phyloP scores from a whole-genome alignment of 2,329 filamentous ascomycete species.

The Didymosphaeria variabile region DNA sequence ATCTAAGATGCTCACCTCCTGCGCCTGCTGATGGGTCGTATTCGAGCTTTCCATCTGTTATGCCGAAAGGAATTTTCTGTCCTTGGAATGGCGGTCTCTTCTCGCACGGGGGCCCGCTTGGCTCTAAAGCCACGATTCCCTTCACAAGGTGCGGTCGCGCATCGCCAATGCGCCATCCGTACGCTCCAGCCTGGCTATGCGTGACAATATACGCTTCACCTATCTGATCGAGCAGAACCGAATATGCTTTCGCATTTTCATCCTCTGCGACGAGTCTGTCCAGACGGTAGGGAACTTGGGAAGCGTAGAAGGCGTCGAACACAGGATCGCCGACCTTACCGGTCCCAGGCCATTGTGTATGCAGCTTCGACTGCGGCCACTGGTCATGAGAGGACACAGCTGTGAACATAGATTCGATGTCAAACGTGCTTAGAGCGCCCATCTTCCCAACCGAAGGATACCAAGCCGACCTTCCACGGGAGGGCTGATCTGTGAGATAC shows the following conservation, averaged over 20 bases:
- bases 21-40: slow-evolving; percentile 46
- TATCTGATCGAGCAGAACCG: slow-evolving; percentile 55
- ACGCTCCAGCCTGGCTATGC: slow-evolving; percentile 60
- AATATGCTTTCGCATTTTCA: slow-evolving; percentile 50
- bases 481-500: slow-evolving; percentile 59
- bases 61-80: slow-evolving; percentile 42
- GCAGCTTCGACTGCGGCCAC: slow-evolving; percentile 54
- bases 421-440: not conserved
- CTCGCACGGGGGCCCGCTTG: slow-evolving; percentile 61
- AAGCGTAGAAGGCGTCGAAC: slow-evolving; percentile 61
- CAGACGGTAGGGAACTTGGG: slow-evolving; percentile 52
- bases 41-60: slow-evolving; percentile 42
- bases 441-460: slow-evolving; percentile 36
- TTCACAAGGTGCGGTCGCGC: slow-evolving; percentile 58
- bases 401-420: slow-evolving; percentile 44
- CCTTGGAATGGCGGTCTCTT: slow-evolving; percentile 24
- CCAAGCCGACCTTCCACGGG: slow-evolving; percentile 57
- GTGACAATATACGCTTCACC: slow-evolving; percentile 58
- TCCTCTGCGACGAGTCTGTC: slow-evolving; percentile 39
- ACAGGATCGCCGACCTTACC: slow-evolving; percentile 53
- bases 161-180: slow-evolving; percentile 61
- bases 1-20: slow-evolving; percentile 31
- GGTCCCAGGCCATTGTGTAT: slow-evolving; percentile 55
- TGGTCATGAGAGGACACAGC: slow-evolving; percentile 46
- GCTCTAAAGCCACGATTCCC: slow-evolving; percentile 63